These are phyloP conservation scores for Cladosporium sp. DNA, from an alignment of 2,329 filamentous ascomycete species.

Conservation along the genomic window DNA sequence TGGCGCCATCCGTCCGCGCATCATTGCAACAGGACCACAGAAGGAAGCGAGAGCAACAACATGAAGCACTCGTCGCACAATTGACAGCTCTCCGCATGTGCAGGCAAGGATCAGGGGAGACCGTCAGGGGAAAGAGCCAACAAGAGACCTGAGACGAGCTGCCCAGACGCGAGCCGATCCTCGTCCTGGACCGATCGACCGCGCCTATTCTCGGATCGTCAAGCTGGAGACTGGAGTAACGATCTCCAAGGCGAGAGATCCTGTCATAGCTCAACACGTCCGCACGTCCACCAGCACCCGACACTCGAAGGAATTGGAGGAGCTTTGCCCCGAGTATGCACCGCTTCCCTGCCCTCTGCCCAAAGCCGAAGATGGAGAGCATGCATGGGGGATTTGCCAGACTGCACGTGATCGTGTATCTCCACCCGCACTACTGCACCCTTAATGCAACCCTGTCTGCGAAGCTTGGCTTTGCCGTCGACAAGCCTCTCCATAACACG, in stretches of 20 bases:
- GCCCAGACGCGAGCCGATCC: not conserved
- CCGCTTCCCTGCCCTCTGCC: not conserved
- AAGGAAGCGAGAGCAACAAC: not conserved
- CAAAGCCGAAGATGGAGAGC: not conserved
- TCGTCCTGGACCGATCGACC: not conserved
- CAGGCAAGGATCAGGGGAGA: slow-evolving; percentile 6
- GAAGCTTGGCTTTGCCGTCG: not conserved
- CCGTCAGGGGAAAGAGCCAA: slow-evolving; percentile 2
- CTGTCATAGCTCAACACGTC: not conserved
- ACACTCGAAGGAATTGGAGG: not conserved
- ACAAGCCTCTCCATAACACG: not conserved
- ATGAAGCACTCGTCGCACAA: slow-evolving; percentile 1
- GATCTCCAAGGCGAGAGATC: not conserved
- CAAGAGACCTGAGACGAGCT: not conserved
- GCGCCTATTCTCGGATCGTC: not conserved
- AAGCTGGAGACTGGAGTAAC: not conserved
- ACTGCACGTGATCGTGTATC: slow-evolving; percentile 4
- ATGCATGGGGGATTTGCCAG: slow-evolving; percentile 8
- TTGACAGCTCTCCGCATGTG: slow-evolving; percentile 5
- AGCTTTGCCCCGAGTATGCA: not conserved
- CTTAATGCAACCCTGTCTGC: slow-evolving; percentile 3
- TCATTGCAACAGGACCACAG: too few relatives aligned
- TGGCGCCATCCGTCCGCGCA: too few relatives aligned
- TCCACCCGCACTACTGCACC: not conserved
- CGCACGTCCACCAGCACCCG: not conserved